Percentiles rank a stretch among this genome's conserved stretches.
Evolutionary conservation across 371 early-diverging fungal species (phyloP).

Genomic region (Syncephalastrum monosporum): DNA sequence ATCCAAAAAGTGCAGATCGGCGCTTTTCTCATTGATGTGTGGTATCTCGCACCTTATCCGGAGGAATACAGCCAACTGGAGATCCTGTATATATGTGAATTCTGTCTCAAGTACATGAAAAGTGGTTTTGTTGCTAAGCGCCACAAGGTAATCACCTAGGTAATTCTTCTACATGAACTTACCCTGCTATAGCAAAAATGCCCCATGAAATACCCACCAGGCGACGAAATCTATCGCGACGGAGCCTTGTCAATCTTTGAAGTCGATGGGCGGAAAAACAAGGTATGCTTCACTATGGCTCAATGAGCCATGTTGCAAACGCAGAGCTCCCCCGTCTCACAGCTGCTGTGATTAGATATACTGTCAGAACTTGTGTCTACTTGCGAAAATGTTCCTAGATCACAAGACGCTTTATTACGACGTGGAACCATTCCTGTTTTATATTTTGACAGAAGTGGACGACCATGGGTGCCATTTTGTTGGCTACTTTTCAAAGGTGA

Average conservation of each 20-base stretch:
- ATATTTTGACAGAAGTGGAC: constrained; percentile 87
- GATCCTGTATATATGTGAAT: constrained; percentile 93
- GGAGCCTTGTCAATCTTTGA: constrained; percentile 88
- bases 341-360: constrained; percentile 46
- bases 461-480: constrained; percentile 89
- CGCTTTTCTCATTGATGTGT: constrained; percentile 83
- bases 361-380: constrained; percentile 96
- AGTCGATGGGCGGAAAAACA: constrained; percentile 93
- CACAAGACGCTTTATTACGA: constrained; percentile 99
- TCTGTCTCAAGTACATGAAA: constrained; percentile 95
- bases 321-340: background rate
- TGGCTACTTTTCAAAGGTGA: constrained; percentile 98
- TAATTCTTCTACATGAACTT: background rate
- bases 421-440: constrained; percentile 99
- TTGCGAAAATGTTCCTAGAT: constrained; percentile 99
- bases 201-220: constrained; percentile 89
- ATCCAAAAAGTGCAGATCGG: constrained; percentile 84
- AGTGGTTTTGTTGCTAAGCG: constrained; percentile 64
- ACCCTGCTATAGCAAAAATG: constrained; percentile 65
- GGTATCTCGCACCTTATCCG: constrained; percentile 99
- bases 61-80: constrained; percentile 83
- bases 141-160: constrained; percentile 57
- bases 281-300: constrained; percentile 28
- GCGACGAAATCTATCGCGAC: constrained; percentile 98
- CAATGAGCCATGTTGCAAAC: background rate